A percentile compares a stretch with the other conserved stretches of the same genome.
Conservation (phyloP, 345 rosid genomes). For the Mangifera indica region DNA sequence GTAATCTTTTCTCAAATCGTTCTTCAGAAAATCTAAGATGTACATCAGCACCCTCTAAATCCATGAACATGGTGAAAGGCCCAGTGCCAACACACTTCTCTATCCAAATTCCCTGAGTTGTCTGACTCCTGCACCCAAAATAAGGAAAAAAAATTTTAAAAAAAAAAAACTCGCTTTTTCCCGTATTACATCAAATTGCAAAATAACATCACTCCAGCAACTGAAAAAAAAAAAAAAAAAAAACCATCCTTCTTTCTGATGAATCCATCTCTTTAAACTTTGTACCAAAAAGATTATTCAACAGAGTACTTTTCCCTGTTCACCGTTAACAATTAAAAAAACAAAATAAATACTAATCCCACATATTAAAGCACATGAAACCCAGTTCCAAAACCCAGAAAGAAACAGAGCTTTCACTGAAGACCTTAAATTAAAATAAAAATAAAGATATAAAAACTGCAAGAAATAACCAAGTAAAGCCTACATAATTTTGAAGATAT, state of each 20-base stretch:
- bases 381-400: too few species aligned
- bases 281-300: conserved; percentile 74
- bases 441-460: neutral
- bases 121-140: conserved; percentile 55
- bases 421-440: neutral
- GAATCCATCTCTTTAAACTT: conserved; percentile 82
- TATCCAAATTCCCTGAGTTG: conserved; percentile 80
- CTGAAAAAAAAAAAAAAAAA: too few species aligned
- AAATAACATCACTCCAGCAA: neutral
- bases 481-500: too few species aligned
- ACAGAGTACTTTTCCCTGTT: conserved; percentile 69
- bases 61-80: conserved; percentile 71
- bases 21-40: too few species aligned
- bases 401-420: neutral
- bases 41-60: conserved; percentile 83
- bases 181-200: neutral
- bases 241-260: conserved; percentile 51
- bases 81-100: conserved; percentile 63
- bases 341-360: neutral
- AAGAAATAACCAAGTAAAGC: neutral
- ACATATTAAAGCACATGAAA: neutral
- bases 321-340: neutral
- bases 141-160: too few species aligned
- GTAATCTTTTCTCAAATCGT: too few species aligned
- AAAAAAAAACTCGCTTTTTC: too few species aligned